Conservation (phyloP, 225 moss, liverwort and hornwort genomes). For the Polytrichum formosum region DNA sequence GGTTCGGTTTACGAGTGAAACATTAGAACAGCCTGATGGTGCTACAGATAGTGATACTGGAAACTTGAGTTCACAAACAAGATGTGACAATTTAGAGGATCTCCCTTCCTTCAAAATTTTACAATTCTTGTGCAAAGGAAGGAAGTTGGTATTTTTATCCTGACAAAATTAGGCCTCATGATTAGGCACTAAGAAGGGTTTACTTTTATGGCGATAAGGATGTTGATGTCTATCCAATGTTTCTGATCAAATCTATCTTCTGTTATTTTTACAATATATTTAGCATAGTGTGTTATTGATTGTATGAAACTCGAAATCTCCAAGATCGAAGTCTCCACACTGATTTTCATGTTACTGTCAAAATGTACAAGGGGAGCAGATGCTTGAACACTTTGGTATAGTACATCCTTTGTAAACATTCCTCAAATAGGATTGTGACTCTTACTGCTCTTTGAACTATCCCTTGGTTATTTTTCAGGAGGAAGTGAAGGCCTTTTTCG, state of each 20-base stretch:
- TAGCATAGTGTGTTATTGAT: neutral
- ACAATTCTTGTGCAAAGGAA: too few species aligned
- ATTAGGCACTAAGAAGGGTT: too few species aligned
- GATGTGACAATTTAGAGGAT: too few species aligned
- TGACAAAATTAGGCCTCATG: too few species aligned
- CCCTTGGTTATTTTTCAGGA: conserved; percentile 23
- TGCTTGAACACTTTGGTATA: neutral
- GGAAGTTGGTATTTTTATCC: too few species aligned
- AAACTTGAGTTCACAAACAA: neutral
- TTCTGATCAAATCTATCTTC: neutral
- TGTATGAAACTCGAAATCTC: neutral
- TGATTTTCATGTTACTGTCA: too few species aligned
- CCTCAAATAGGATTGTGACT: neutral
- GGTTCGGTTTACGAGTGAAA: neutral
- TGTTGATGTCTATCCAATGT: too few species aligned
- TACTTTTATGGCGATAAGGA: too few species aligned
- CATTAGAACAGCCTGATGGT: neutral
- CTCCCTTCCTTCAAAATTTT: too few species aligned
- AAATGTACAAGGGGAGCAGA: neutral
- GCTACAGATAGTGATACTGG: neutral
- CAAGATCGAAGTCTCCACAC: neutral
- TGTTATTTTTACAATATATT: neutral
- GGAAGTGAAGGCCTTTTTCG: conserved; percentile 60
- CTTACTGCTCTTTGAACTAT: neutral
- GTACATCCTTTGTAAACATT: neutral